Conservation (phyloP, 208 protist genomes). For the Leishmania gerbilli region DNA sequence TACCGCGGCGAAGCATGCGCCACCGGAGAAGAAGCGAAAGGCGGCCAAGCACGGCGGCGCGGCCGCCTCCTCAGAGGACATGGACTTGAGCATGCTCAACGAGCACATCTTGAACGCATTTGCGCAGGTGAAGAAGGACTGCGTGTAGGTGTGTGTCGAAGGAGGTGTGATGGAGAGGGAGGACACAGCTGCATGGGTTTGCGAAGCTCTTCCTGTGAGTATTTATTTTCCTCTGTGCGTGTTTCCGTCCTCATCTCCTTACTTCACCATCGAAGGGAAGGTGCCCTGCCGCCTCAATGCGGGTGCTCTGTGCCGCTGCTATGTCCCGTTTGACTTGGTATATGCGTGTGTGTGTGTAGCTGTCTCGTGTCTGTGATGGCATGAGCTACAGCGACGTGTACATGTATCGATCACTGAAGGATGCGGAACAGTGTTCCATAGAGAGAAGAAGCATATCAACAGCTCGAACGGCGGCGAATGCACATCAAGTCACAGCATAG, state of each 20-base stretch:
- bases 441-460: not conserved
- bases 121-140: conserved; percentile 48
- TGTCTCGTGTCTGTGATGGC: not conserved
- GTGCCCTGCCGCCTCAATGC: not conserved
- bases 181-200: not conserved
- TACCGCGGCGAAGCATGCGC: conserved; percentile 51
- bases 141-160: not conserved
- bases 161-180: not conserved
- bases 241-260: not conserved
- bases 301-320: not conserved
- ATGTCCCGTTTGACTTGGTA: not conserved
- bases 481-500: not conserved
- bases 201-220: not conserved
- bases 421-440: not conserved
- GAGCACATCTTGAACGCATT: conserved; percentile 85
- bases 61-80: conserved; percentile 39
- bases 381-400: not conserved
- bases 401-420: conserved; percentile 4
- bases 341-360: not conserved
- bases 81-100: conserved; percentile 75
- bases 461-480: not conserved
- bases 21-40: conserved; percentile 38
- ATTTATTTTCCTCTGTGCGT: not conserved
- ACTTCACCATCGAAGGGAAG: not conserved
- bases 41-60: conserved; percentile 13